A percentile compares a stretch with the other conserved stretches of the same genome.
These are phyloP conservation scores for Lumnitzera littorea DNA, from an alignment of 345 rosid genomes.

Conservation along the genomic window DNA sequence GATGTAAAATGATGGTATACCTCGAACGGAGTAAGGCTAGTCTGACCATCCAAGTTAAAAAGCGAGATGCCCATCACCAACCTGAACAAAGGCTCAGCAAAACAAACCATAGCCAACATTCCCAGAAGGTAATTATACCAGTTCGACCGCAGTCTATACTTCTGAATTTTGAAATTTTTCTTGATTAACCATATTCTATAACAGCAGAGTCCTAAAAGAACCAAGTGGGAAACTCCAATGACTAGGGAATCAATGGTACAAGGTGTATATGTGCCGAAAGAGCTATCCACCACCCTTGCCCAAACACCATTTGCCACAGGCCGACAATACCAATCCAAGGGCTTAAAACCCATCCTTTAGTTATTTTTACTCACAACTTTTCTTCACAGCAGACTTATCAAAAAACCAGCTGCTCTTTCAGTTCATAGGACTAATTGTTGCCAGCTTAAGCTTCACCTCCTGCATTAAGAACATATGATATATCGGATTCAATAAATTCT, in stretches of 20 bases:
- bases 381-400: too few relatives aligned
- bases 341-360: constrained; percentile 49
- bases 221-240: constrained; percentile 56
- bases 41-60: constrained; percentile 49
- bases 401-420: too few relatives aligned
- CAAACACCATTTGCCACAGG: constrained; percentile 65
- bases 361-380: background rate
- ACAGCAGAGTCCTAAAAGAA: constrained; percentile 57
- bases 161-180: constrained; percentile 43
- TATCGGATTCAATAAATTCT: too few relatives aligned
- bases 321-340: constrained; percentile 68
- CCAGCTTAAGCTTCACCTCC: too few relatives aligned
- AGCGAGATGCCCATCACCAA: constrained; percentile 58
- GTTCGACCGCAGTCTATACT: constrained; percentile 56
- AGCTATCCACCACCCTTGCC: constrained; percentile 46
- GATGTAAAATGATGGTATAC: constrained; percentile 23
- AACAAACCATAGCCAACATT: constrained; percentile 54
- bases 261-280: constrained; percentile 71
- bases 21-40: constrained; percentile 73
- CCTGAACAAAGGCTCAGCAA: constrained; percentile 70
- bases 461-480: too few relatives aligned
- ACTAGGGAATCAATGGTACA: constrained; percentile 67
- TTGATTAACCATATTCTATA: constrained; percentile 66
- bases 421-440: too few relatives aligned
- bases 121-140: constrained; percentile 52